Conservation (phyloP, 192 early-diverging fungal genomes). For the Geranomyces variabilis region DNA sequence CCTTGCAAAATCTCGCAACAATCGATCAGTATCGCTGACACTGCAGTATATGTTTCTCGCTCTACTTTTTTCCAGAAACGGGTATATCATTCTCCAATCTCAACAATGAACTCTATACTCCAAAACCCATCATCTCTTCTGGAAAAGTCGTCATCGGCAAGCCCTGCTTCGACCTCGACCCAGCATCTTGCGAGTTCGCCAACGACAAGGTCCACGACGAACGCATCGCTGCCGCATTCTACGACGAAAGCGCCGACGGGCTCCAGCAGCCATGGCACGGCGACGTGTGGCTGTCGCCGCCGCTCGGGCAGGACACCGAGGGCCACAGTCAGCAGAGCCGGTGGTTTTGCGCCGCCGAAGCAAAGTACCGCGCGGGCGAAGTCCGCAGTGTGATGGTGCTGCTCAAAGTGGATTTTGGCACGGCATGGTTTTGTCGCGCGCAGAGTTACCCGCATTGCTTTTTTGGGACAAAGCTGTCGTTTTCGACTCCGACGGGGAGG, state of each 20-base stretch:
- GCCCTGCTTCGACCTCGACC: slow-evolving; percentile 44
- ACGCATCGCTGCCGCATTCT: slow-evolving; percentile 36
- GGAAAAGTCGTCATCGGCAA: slow-evolving; percentile 40
- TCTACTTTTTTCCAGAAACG: slow-evolving; percentile 31
- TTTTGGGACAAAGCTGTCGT: slow-evolving; percentile 34
- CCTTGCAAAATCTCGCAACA: background rate
- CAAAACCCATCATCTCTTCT: slow-evolving; percentile 39
- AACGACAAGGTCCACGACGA: slow-evolving; percentile 39
- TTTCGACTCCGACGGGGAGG: slow-evolving; percentile 45
- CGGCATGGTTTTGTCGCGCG: slow-evolving; percentile 36
- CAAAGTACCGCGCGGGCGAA: slow-evolving; percentile 31
- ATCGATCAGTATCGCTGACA: background rate
- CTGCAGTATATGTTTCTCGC: too few species aligned
- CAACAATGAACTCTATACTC: slow-evolving; percentile 50
- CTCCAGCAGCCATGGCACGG: slow-evolving; percentile 45
- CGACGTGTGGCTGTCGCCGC: slow-evolving; percentile 49
- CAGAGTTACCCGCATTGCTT: slow-evolving; percentile 47
- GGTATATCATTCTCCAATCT: slow-evolving; percentile 44
- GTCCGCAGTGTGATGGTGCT: slow-evolving; percentile 38
- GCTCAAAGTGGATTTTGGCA: slow-evolving; percentile 42
- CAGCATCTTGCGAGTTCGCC: slow-evolving; percentile 38
- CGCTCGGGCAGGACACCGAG: slow-evolving; percentile 30
- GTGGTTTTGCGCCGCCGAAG: slow-evolving; percentile 45
- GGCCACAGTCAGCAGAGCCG: slow-evolving; percentile 18
- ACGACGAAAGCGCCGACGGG: slow-evolving; percentile 39